Base-by-base conservation (phyloP, 192 early-diverging fungal species). In the Rhizophagus clarus region DNA sequence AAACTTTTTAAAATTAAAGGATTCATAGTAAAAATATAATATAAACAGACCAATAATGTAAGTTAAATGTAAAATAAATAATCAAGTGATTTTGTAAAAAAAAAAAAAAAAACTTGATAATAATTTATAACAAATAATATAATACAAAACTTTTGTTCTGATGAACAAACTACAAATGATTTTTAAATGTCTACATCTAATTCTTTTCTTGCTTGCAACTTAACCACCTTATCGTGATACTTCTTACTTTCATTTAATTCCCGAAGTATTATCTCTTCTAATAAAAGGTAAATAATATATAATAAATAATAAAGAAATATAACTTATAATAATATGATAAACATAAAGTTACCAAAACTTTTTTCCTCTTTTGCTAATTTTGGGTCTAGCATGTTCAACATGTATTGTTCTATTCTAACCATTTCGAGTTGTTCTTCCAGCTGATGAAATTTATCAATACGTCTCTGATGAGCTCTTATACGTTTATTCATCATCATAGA, bases 1-100 rank as follows among this genome's bases (percentile, higher is more conserved):
- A 81, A 92, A 91, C 76, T 94, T 96, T 82, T 84, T 92, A 78
- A 86, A 85, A 31, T 86, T 92, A 68, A 89, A 90, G 81, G 87
- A 86, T 71, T 86, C 4, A 4, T 49, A 51, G n/a, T n/a, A n/a
- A n/a, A 17, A 56, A 1, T 22, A 56, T 20, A 20, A 20, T 20
- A 22, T 17, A 56, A 56, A 51, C 37, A 37, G 34, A 4, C 32
- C 37, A 51, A 17, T 51, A 15, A 49, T 51, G 2, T 51, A 51
- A 51, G 4, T 20, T 51, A 51, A 20, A 51, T 40, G 37, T 40
- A 40, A 40, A 40, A 40, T 9, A 40, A 40, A 40, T 32, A 32
- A 32, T 32, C 32, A 32, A 32, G 32, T 2, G 3, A 32, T 32
- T 32, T 32, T 32, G 32, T 32, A 2, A 3, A 2, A 32, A 2